phyloP scores from a whole-genome alignment of 768 basidiomycete species.

The Strobilomyces confusus region DNA sequence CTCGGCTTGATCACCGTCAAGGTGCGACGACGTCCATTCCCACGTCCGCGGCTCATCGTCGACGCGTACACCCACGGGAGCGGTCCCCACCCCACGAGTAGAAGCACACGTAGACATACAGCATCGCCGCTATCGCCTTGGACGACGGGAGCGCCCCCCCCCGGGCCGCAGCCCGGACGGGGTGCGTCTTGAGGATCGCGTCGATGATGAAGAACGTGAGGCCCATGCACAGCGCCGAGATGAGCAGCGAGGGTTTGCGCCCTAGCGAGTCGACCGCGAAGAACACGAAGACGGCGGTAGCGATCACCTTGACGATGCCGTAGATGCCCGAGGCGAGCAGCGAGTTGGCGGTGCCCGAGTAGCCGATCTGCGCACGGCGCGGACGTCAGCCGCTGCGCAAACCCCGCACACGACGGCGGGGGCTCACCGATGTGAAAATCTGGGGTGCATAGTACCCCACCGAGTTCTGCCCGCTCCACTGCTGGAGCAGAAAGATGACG shows the following conservation, averaged over 20 bases:
- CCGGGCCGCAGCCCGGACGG: conserved; percentile 43
- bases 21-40: conserved; percentile 23
- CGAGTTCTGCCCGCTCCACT: conserved; percentile 83
- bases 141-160: conserved; percentile 51
- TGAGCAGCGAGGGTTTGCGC: conserved; percentile 65
- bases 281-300: conserved; percentile 63
- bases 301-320: conserved; percentile 61
- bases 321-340: conserved; percentile 74
- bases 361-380: no score
- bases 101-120: conserved; percentile 85
- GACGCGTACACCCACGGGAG: conserved; percentile 64
- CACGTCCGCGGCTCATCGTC: conserved; percentile 7
- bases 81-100: conserved; percentile 87
- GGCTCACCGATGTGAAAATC: conserved; percentile 51
- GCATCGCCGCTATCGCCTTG: conserved; percentile 80
- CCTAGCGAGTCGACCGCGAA: conserved; percentile 66
- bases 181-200: conserved; percentile 76
- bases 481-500: conserved; percentile 73
- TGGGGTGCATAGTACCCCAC: conserved; percentile 77
- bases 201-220: conserved; percentile 79
- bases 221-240: conserved; percentile 78
- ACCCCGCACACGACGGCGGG: no score
- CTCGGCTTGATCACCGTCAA: conserved; percentile 66
- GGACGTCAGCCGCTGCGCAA: no score
- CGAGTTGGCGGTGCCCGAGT: conserved; percentile 51